Percentiles rank a stretch among this genome's conserved stretches.
These are phyloP conservation scores for Coprinopsis strossmayeri DNA, from an alignment of 768 basidiomycete genomes.

Conservation along the genomic window DNA sequence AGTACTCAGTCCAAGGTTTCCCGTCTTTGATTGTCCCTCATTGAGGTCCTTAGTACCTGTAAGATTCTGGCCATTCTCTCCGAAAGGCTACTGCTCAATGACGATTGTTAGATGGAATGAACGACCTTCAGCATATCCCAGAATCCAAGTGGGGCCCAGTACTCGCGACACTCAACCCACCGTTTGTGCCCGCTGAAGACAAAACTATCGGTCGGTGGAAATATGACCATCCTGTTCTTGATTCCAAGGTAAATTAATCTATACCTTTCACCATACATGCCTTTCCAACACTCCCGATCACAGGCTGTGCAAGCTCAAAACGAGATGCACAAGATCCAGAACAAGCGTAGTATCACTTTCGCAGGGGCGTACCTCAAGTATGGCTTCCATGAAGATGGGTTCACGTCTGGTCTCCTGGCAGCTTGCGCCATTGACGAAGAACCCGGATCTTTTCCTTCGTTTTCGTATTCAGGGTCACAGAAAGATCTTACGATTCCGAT, in stretches of 20 bases:
- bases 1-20: constrained; percentile 17
- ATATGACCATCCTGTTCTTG: constrained; percentile 68
- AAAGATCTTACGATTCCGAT: constrained; percentile 15
- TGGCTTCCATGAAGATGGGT: constrained; percentile 82
- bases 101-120: constrained; percentile 74
- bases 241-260: constrained; percentile 30
- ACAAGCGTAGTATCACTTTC: constrained; percentile 52
- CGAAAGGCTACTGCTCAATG: no score
- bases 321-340: constrained; percentile 53
- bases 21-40: constrained; percentile 3
- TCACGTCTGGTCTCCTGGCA: constrained; percentile 40
- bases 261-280: background rate
- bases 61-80: constrained; percentile 8
- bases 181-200: constrained; percentile 44
- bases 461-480: constrained; percentile 11
- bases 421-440: constrained; percentile 25
- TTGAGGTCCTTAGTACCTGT: constrained; percentile 33
- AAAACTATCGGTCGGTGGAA: constrained; percentile 44
- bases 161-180: constrained; percentile 69
- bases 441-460: constrained; percentile 12
- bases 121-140: constrained; percentile 63
- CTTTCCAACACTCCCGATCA: background rate
- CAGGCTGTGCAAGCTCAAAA: constrained; percentile 52
- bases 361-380: constrained; percentile 72
- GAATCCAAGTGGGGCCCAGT: constrained; percentile 51